phyloP scores from a whole-genome alignment of 768 basidiomycete species.

The Pleurotus sapidus region DNA sequence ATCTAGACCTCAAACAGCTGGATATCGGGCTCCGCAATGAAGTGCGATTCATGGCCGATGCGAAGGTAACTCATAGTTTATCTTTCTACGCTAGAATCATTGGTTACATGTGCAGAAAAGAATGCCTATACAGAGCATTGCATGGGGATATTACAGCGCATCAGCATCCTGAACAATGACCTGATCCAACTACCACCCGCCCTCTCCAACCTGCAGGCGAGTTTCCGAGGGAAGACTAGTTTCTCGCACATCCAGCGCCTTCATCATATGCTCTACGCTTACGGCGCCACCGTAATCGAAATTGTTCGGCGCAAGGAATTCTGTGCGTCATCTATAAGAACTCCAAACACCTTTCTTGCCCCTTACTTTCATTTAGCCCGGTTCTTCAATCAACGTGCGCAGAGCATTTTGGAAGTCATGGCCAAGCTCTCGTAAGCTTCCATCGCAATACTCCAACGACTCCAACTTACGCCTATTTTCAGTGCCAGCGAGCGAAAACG shows the following conservation, averaged over 20 bases:
- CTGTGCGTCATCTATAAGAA: conserved; percentile 38
- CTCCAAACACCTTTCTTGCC: not conserved
- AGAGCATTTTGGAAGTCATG: conserved; percentile 82
- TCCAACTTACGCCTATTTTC: conserved; percentile 2
- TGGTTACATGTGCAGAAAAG: conserved; percentile 36
- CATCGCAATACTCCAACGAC: not conserved
- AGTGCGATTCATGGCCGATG: conserved; percentile 50
- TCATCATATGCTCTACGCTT: conserved; percentile 89
- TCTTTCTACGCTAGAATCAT: not conserved
- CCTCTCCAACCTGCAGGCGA: conserved; percentile 63
- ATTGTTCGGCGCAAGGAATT: conserved; percentile 91
- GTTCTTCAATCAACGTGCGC: conserved; percentile 80
- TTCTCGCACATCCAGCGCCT: conserved; percentile 91
- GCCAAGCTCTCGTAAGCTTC: conserved; percentile 78
- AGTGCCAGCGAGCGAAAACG: conserved; percentile 80
- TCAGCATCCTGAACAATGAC: conserved; percentile 79
- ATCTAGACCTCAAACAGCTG: conserved; percentile 58
- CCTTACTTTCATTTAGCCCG: conserved; percentile 40
- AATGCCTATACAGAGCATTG: conserved; percentile 71
- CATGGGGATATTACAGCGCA: conserved; percentile 64
- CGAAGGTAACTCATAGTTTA: conserved; percentile 41
- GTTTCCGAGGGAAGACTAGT: conserved; percentile 72
- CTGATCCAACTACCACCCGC: conserved; percentile 70
- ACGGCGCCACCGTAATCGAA: conserved; percentile 88
- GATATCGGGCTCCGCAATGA: conserved; percentile 64